Evolutionary conservation across 1,284 basidiomycete genomes (phyloP), one percentile per base, ranked within the genome.

Genomic region (Cutaneotrichosporon cutaneum): DNA sequence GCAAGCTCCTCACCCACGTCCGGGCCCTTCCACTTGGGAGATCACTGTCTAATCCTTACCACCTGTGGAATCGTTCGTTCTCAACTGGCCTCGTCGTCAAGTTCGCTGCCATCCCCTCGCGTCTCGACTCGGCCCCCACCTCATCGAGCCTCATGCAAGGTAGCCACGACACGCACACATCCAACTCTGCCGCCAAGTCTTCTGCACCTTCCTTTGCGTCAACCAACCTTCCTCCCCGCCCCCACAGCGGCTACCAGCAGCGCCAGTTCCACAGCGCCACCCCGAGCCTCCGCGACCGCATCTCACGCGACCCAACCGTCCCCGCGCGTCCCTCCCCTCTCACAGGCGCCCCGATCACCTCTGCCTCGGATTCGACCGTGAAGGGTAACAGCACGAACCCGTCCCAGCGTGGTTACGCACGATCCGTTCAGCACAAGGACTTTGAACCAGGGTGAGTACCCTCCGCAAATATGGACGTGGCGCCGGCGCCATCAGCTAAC

Each of bases 111-210:
- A 51, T 27, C 48, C 48, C 26, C 26, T 27, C 48, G 10, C 26
- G 48, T 18, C 48, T 51, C 18, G 48, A 51, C 26, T 32, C 26
- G 27, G 48, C 22, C 27, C 18, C 18, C 26, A 18, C 27, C 14
- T 14, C 45, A 47, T 51, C 26, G 26, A 51, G 27, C 48, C 48
- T 32, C 24, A 51, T 51, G 48, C 48, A 51, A 51, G 48, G 48
- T 51, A 32, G 48, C 48, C 48, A n/a, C 48, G 26, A 51, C 48
- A 10, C 48, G 14, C 16, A 26, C 16, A 18, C 27, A 18, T 51
- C 48, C 1, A 51, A 51, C 48, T 51, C 27, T 51, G 26, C 48
- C 16, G 5, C 48, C n/a, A 14, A 11, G 24, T 51, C 0, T 18
- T 10, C 48, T 18, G 13, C 48, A 27, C 48, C 18, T 21, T 51